Conservation (phyloP, 768 basidiomycete species). For the Boletus bicolor region DNA sequence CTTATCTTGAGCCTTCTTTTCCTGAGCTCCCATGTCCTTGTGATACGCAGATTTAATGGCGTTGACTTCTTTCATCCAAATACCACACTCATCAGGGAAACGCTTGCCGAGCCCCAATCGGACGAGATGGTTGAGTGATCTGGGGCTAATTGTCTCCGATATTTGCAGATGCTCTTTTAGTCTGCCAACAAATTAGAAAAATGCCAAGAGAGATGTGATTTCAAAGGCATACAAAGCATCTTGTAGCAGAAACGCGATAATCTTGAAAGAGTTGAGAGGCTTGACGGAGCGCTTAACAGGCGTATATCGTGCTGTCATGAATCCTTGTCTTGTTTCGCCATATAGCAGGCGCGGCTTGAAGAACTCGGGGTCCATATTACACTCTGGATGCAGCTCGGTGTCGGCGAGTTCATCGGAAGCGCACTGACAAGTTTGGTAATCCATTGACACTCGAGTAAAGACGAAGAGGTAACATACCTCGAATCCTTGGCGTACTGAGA, state of each 20-base stretch:
- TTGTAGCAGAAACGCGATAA: constrained; percentile 19
- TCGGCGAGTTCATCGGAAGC: constrained; percentile 18
- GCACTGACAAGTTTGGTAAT: constrained; percentile 3
- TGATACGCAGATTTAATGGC: background rate
- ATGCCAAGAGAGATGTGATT: background rate
- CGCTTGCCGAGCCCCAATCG: constrained; percentile 32
- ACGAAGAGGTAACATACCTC: constrained; percentile 28
- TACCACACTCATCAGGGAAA: constrained; percentile 21
- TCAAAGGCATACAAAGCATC: constrained; percentile 21
- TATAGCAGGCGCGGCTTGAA: constrained; percentile 34
- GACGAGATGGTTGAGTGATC: constrained; percentile 28
- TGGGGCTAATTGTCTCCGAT: constrained; percentile 20
- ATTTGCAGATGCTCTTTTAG: constrained; percentile 27
- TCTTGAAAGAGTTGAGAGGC: background rate
- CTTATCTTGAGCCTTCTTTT: constrained; percentile 13
- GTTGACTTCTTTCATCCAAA: constrained; percentile 24
- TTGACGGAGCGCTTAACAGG: constrained; percentile 16
- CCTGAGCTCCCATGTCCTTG: constrained; percentile 1
- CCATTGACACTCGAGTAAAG: background rate
- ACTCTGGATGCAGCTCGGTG: constrained; percentile 20
- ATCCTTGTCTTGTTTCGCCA: constrained; percentile 43
- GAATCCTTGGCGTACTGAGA: constrained; percentile 44
- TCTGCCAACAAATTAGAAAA: constrained; percentile 15
- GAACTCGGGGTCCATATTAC: constrained; percentile 15
- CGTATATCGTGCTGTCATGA: constrained; percentile 33